Conservation (phyloP, 805 yeast species). For the Sporopachydermia quercuum region DNA sequence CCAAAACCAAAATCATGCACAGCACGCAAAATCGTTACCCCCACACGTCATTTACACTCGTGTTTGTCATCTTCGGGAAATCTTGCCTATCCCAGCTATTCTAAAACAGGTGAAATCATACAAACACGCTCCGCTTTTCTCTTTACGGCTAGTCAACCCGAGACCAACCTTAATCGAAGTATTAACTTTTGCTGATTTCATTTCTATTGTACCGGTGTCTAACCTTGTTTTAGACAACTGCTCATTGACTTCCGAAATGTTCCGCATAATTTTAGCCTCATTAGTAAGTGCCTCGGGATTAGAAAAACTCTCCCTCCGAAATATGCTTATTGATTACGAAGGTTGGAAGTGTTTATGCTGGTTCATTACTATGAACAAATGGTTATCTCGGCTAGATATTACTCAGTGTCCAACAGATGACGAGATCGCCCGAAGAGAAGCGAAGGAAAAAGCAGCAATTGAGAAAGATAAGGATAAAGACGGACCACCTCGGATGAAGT, state of each 20-base stretch:
- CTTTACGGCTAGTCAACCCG: constrained; percentile 68
- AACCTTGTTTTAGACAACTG: constrained; percentile 72
- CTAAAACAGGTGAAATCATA: constrained; percentile 58
- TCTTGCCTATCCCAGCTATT: constrained; percentile 83
- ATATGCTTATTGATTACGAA: constrained; percentile 53
- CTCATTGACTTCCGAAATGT: constrained; percentile 57
- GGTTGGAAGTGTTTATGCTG: constrained; percentile 76
- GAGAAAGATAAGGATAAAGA: neutral
- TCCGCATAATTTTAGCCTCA: constrained; percentile 57
- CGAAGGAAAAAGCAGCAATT: neutral
- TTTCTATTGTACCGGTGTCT: constrained; percentile 71
- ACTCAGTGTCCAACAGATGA: constrained; percentile 35
- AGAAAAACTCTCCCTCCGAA: constrained; percentile 62
- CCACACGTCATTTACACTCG: constrained; percentile 74
- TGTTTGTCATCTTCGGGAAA: constrained; percentile 87
- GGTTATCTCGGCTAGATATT: constrained; percentile 45
- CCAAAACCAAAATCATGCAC: too few relatives aligned
- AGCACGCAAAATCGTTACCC: too few relatives aligned
- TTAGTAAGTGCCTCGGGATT: constrained; percentile 49
- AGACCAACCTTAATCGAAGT: constrained; percentile 81
- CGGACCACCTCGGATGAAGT: constrained; percentile 20
- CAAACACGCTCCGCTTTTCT: constrained; percentile 61
- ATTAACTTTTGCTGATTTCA: constrained; percentile 76
- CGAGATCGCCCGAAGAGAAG: constrained; percentile 1
- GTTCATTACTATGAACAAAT: constrained; percentile 50